Conservation (phyloP, 129 eudicot genomes). For the Logfia minima region DNA sequence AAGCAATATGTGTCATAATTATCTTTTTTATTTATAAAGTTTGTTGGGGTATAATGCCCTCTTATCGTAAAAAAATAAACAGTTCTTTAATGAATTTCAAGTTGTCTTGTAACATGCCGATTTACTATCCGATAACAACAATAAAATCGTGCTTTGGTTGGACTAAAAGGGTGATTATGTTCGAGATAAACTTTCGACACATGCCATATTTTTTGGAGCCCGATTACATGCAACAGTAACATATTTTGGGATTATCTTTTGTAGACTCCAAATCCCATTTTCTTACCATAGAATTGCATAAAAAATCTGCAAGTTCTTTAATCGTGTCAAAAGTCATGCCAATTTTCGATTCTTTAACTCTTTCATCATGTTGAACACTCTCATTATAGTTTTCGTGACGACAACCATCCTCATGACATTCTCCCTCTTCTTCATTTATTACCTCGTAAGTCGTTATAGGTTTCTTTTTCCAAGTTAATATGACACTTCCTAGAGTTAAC, state of each 20-base stretch:
- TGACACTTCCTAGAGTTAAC: not conserved
- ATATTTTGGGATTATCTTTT: not conserved
- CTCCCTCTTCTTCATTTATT: not conserved
- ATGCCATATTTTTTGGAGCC: not conserved
- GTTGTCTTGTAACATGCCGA: not conserved
- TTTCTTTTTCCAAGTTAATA: no score
- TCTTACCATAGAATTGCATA: not conserved
- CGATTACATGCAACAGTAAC: not conserved
- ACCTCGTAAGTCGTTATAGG: not conserved
- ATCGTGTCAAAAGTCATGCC: not conserved
- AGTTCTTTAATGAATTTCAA: no score
- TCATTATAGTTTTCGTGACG: no score
- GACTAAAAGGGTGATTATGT: not conserved
- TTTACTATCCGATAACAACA: not conserved
- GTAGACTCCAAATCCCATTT: not conserved
- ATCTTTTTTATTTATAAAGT: no score
- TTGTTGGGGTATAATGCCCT: no score
- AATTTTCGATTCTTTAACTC: not conserved
- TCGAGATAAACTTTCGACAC: not conserved
- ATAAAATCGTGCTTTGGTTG: not conserved
- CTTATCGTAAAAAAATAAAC: not conserved
- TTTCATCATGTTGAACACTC: not conserved
- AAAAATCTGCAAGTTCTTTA: not conserved
- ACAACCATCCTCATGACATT: not conserved
- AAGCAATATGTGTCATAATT: no score